A percentile compares a stretch with the other conserved stretches of the same genome.
phyloP scores from a whole-genome alignment of 495 filamentous ascomycete genomes.

The Neurospora sp. region DNA sequence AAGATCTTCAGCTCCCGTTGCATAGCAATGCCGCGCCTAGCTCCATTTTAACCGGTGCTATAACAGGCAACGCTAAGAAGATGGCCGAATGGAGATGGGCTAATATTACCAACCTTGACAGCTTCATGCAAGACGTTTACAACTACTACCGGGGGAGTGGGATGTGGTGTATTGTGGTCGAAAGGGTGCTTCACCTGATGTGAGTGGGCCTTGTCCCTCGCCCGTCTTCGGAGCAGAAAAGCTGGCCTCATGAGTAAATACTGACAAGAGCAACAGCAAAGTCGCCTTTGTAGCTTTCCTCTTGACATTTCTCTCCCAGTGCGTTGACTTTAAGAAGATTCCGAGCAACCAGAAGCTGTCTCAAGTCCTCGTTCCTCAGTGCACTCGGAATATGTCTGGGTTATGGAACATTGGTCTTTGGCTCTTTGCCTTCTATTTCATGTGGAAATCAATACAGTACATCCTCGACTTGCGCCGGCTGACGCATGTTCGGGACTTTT shows the following conservation, averaged over 20 bases:
- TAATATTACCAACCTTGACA: conserved; percentile 85
- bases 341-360: conserved; percentile 64
- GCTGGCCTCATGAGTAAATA: conserved; percentile 32
- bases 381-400: conserved; percentile 78
- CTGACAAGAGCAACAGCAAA: conserved; percentile 26
- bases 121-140: conserved; percentile 85
- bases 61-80: conserved; percentile 56
- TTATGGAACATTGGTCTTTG: conserved; percentile 70
- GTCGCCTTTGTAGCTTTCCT: conserved; percentile 76
- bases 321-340: conserved; percentile 71
- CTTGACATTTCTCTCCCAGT: conserved; percentile 75
- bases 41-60: conserved; percentile 25
- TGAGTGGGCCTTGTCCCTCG: conserved; percentile 33
- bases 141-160: conserved; percentile 78
- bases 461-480: conserved; percentile 67
- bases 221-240: background rate
- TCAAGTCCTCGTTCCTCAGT: conserved; percentile 70
- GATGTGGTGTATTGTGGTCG: conserved; percentile 79
- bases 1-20: conserved; percentile 14
- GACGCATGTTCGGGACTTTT: conserved; percentile 78
- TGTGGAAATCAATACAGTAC: conserved; percentile 66
- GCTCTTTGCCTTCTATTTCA: conserved; percentile 81
- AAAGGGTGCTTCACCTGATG: conserved; percentile 61
- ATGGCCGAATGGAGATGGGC: conserved; percentile 94
- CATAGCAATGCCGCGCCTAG: conserved; percentile 29